phyloP scores from a whole-genome alignment of 345 rosid species.

The Triadica sebifera region DNA sequence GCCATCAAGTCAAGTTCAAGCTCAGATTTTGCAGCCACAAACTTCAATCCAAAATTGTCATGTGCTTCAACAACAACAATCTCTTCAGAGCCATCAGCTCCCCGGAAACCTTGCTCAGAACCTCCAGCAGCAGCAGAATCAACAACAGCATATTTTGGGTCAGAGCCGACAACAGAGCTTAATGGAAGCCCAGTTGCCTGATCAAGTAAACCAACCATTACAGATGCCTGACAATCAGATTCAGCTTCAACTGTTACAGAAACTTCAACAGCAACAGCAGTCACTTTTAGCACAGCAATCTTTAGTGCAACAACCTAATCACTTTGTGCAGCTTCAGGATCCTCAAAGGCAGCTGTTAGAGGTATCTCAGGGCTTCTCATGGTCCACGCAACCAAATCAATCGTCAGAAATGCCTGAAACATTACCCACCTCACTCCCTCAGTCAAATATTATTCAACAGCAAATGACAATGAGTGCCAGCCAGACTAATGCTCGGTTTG shows the following conservation, averaged over 20 bases:
- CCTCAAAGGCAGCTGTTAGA: conserved; percentile 52
- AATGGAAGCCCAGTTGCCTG: conserved; percentile 41
- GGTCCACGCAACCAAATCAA: conserved; percentile 39
- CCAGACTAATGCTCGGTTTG: conserved; percentile 38
- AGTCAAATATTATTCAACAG: conserved; percentile 36
- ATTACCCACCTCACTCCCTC: conserved; percentile 35
- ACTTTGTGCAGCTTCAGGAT: conserved; percentile 45
- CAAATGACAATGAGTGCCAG: conserved; percentile 38
- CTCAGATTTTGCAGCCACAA: conserved; percentile 54
- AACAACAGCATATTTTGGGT: conserved; percentile 35
- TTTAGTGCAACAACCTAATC: conserved; percentile 43
- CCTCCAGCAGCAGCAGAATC: conserved; percentile 50
- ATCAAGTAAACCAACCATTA: conserved; percentile 44
- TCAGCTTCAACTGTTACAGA: conserved; percentile 71
- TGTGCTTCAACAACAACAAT: conserved; percentile 47
- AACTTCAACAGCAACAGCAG: conserved; percentile 69
- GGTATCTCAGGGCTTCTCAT: conserved; percentile 51
- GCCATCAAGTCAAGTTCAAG: conserved; percentile 43
- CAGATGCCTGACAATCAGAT: conserved; percentile 52
- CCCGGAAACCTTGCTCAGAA: conserved; percentile 48
- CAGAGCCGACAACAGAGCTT: conserved; percentile 47
- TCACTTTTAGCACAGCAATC: conserved; percentile 47
- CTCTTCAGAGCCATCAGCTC: conserved; percentile 44
- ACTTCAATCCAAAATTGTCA: conserved; percentile 34
- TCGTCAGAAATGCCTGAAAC: conserved; percentile 46